These are phyloP conservation scores for Eucalyptus tenuipes DNA, from an alignment of 345 rosid genomes.

Conservation along the genomic window DNA sequence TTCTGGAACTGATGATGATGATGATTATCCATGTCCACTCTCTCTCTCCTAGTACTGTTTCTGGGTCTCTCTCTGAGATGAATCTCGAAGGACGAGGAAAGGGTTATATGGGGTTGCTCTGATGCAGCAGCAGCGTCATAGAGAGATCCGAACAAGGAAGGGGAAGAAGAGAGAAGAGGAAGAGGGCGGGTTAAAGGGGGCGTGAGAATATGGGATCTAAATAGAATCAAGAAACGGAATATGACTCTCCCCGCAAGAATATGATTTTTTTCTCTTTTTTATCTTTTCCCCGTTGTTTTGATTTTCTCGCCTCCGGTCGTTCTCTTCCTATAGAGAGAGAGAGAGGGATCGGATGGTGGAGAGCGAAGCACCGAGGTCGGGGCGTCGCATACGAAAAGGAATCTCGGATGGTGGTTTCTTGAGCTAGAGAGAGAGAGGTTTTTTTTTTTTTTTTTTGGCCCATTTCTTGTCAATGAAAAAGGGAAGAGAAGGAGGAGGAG, in stretches of 20 bases:
- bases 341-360: neutral
- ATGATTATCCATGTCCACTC: neutral
- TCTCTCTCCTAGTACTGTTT: no score
- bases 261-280: neutral
- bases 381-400: slow-evolving; percentile 1
- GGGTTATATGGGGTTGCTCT: neutral
- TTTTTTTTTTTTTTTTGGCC: no score
- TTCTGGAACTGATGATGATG: slow-evolving; percentile 18
- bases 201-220: slow-evolving; percentile 51
- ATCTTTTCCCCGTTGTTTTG: neutral
- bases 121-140: neutral
- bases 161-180: neutral
- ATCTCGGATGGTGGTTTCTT: neutral
- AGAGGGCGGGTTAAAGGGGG: neutral
- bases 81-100: neutral
- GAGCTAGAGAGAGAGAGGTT: neutral
- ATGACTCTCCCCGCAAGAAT: slow-evolving; percentile 9
- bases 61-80: neutral
- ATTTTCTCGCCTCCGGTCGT: neutral
- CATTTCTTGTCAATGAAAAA: neutral
- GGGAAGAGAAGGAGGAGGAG: neutral
- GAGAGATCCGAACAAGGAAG: slow-evolving; percentile 23
- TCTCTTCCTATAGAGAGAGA: neutral
- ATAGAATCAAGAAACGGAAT: slow-evolving; percentile 53
- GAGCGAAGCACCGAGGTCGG: neutral